Evolutionary conservation across 176 grass and related monocot genomes (phyloP).

Genomic region (Areca catechu): DNA sequence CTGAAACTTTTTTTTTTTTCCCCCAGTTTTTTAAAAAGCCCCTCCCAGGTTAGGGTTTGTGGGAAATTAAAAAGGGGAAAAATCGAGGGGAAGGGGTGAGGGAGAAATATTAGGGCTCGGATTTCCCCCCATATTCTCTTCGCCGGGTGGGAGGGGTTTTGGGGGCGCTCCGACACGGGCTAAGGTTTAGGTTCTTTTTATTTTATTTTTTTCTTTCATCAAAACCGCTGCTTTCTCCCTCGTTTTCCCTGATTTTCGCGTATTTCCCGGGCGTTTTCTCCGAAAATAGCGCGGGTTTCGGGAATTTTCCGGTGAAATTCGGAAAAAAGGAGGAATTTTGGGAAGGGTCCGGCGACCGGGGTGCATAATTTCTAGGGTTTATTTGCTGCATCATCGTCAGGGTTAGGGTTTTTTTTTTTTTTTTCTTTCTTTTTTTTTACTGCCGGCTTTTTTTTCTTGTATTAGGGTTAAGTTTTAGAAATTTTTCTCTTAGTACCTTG

Average conservation of each 20-base stretch:
- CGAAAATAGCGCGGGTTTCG: constrained; percentile 5
- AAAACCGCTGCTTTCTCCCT: constrained; percentile 18
- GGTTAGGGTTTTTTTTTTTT: constrained; percentile 13
- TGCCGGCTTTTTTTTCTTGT: constrained; percentile 1
- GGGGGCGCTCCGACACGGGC: no score
- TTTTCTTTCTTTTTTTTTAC: constrained; percentile 11
- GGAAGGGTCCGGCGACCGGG: constrained; percentile 4
- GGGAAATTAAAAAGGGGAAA: constrained; percentile 23
- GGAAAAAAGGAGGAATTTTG: constrained; percentile 14
- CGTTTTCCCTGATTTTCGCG: constrained; percentile 19
- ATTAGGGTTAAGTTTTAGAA: constrained; percentile 2
- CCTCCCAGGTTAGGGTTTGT: neutral
- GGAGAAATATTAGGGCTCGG: constrained; percentile 6
- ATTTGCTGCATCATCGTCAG: constrained; percentile 9
- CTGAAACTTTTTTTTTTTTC: constrained; percentile 34
- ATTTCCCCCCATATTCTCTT: neutral
- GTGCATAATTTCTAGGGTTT: constrained; percentile 9
- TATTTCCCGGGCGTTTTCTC: constrained; percentile 26
- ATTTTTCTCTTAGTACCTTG: constrained; percentile 2
- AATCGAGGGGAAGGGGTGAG: neutral
- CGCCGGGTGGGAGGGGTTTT: no score
- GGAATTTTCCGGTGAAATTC: constrained; percentile 20
- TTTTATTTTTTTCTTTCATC: neutral
- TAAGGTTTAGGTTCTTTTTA: no score
- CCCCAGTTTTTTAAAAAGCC: constrained; percentile 27